Conservation (phyloP, 2,329 filamentous ascomycete species). For the Monosporascus sp. region DNA sequence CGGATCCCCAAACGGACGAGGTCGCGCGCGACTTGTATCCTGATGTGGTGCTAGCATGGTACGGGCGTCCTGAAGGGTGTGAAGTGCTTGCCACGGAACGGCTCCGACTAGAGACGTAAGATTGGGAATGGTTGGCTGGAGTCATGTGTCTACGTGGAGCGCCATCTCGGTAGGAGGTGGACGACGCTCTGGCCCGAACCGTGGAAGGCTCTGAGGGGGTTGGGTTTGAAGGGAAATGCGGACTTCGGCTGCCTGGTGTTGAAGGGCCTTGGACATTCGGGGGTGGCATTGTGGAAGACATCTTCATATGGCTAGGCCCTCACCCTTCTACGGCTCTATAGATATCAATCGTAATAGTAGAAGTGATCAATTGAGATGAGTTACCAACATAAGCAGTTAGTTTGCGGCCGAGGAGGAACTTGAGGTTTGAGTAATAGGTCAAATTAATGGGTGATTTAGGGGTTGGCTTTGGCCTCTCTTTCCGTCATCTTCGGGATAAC, state of each 20-base stretch:
- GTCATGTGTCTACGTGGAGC: constrained; percentile 13
- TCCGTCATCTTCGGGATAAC: too few relatives aligned
- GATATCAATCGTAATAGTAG: too few relatives aligned
- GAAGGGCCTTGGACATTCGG: constrained; percentile 4
- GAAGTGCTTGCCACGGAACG: constrained; percentile 24
- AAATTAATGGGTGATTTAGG: too few relatives aligned
- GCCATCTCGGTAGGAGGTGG: constrained; percentile 12
- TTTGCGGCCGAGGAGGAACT: too few relatives aligned
- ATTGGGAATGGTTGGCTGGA: constrained; percentile 21
- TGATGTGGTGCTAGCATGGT: constrained; percentile 33
- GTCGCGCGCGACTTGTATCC: constrained; percentile 40
- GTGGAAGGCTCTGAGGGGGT: constrained; percentile 5
- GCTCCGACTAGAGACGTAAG: constrained; percentile 16
- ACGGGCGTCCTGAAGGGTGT: constrained; percentile 12
- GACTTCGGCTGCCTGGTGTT: constrained; percentile 12
- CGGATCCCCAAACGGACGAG: constrained; percentile 39
- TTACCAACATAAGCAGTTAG: too few relatives aligned
- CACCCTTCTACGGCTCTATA: background rate
- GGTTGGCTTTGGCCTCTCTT: too few relatives aligned
- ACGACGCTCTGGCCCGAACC: constrained; percentile 13
- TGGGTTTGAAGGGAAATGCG: constrained; percentile 3
- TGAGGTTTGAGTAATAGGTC: too few relatives aligned
- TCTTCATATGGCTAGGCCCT: background rate
- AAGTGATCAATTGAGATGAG: too few relatives aligned
- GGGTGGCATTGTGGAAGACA: constrained; percentile 1